A percentile compares a stretch with the other conserved stretches of the same genome.
Conservation (phyloP, 129 eudicot genomes). For the Silybum marianum region DNA sequence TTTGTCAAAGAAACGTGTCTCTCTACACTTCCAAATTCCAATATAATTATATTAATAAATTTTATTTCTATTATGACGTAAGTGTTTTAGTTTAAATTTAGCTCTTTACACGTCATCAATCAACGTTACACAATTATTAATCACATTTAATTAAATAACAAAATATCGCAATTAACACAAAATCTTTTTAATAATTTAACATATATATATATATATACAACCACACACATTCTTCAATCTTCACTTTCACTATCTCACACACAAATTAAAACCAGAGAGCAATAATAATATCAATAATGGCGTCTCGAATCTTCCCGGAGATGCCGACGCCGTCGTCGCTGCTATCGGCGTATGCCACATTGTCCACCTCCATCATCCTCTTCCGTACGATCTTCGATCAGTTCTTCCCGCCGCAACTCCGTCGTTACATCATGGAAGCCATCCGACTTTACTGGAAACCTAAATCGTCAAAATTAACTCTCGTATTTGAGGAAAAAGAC, state of each 20-base stretch:
- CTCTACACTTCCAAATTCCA: neutral
- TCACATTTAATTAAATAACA: neutral
- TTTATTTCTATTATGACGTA: neutral
- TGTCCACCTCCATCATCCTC: slow-evolving; percentile 65
- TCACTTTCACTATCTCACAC: slow-evolving; percentile 12
- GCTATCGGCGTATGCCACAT: slow-evolving; percentile 68
- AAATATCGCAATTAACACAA: neutral
- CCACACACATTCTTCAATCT: slow-evolving; percentile 17
- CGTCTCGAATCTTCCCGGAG: slow-evolving; percentile 28
- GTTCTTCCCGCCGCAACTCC: slow-evolving; percentile 50
- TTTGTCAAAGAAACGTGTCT: neutral
- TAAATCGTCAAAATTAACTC: slow-evolving; percentile 37
- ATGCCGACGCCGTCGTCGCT: slow-evolving; percentile 55
- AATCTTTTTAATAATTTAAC: neutral
- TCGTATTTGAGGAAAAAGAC: slow-evolving; percentile 55
- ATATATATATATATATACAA: neutral
- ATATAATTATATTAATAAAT: no score
- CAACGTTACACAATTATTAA: neutral
- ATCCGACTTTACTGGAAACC: slow-evolving; percentile 43
- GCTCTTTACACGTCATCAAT: neutral
- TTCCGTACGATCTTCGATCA: slow-evolving; percentile 67
- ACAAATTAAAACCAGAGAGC: no score
- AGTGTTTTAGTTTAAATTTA: neutral
- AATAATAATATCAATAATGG: slow-evolving; percentile 43
- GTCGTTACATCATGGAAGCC: slow-evolving; percentile 31